These are phyloP conservation scores for Malus sylvestris DNA, from an alignment of 306 rosid genomes.

Conservation along the genomic window DNA sequence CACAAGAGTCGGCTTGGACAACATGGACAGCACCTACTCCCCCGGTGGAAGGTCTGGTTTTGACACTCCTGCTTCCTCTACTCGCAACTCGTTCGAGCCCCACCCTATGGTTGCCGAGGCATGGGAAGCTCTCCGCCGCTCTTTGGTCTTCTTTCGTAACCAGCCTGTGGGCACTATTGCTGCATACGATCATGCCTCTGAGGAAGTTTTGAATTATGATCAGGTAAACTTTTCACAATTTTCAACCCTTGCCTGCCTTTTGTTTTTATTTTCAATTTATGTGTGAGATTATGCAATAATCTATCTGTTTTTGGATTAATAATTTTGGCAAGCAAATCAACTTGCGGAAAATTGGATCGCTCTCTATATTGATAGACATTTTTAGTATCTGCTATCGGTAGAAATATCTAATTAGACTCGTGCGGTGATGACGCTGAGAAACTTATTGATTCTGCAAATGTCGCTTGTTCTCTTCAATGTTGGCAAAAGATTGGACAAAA, in stretches of 20 bases:
- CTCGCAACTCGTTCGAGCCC: constrained; percentile 87
- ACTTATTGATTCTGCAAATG: not conserved
- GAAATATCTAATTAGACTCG: not conserved
- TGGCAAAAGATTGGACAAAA: not conserved
- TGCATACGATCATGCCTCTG: constrained; percentile 72
- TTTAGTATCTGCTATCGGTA: not conserved
- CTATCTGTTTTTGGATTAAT: not conserved
- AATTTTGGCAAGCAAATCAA: not conserved
- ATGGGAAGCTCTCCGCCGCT: constrained; percentile 79
- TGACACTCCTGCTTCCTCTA: constrained; percentile 65
- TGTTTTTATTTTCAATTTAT: not conserved
- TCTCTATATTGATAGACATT: not conserved
- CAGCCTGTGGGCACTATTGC: constrained; percentile 91
- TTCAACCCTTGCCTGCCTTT: not conserved
- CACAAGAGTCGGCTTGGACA: constrained; percentile 47
- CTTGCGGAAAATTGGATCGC: not conserved
- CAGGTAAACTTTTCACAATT: constrained; percentile 39
- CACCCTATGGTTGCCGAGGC: constrained; percentile 94
- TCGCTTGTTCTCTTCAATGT: not conserved
- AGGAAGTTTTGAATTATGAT: constrained; percentile 86
- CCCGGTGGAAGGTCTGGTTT: constrained; percentile 81
- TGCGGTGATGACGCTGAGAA: not conserved
- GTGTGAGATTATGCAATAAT: not conserved
- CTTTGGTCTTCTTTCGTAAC: constrained; percentile 57
- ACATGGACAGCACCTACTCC: constrained; percentile 52